Percentiles rank a stretch among this genome's conserved stretches.
These are phyloP conservation scores for Boletus coccyginus DNA, from an alignment of 768 basidiomycete genomes.

Conservation along the genomic window DNA sequence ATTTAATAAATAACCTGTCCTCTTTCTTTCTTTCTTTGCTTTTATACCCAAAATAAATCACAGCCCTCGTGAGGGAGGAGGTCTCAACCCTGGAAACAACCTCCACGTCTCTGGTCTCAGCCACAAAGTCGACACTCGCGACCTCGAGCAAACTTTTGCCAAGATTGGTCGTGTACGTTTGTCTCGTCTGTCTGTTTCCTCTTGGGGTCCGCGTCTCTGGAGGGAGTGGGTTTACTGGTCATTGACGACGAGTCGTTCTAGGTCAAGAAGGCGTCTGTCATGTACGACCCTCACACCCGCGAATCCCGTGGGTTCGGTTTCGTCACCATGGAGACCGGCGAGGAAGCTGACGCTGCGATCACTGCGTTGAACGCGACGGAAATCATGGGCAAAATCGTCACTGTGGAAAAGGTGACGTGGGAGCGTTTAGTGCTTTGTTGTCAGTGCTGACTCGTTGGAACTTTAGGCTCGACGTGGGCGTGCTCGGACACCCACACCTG, in stretches of 20 bases:
- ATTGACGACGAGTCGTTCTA: conserved; percentile 11
- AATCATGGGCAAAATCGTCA: conserved; percentile 82
- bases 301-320: conserved; percentile 85
- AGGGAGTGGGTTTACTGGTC: background rate
- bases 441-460: conserved; percentile 6
- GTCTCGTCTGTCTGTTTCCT: background rate
- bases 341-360: conserved; percentile 92
- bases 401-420: conserved; percentile 75
- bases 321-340: conserved; percentile 77
- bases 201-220: background rate
- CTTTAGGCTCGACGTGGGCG: conserved; percentile 82
- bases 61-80: conserved; percentile 33
- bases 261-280: conserved; percentile 67
- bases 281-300: conserved; percentile 69
- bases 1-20: background rate
- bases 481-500: conserved; percentile 90
- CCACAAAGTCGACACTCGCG: conserved; percentile 70
- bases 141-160: conserved; percentile 84
- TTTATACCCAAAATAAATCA: background rate
- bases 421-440: background rate
- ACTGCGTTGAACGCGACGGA: conserved; percentile 81
- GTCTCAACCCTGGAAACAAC: conserved; percentile 62
- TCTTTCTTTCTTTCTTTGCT: background rate
- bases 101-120: conserved; percentile 60
- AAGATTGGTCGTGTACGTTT: conserved; percentile 79